Base-by-base conservation (phyloP, 192 early-diverging fungal species). In the Fimicolochytrium jonesii region DNA sequence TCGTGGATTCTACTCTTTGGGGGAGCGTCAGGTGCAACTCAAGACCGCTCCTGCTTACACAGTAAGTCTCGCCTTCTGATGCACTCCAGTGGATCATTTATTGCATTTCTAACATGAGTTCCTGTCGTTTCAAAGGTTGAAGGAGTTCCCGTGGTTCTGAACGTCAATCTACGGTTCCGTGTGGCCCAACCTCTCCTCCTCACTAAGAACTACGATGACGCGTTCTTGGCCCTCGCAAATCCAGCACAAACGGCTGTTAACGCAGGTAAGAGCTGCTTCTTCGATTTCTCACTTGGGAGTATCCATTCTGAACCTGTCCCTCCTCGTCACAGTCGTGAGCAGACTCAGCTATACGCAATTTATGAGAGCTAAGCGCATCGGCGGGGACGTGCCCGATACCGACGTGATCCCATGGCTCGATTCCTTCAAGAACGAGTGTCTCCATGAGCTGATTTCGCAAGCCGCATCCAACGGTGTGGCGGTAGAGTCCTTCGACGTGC, bases 171-270 rank as follows among this genome's bases (percentile, higher is more conserved):
- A 18, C 60, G 77, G n/a, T 78, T 74, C 68, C 44, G 68, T 29
- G 62, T 78, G 2, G 51, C 57, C n/a, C 71, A 77, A 51, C 75
- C 77, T 0, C 34, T 77, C 22, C 49, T 71, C 3, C 57, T 78
- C 26, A 73, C 77, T 2, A 34, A 41, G 3, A 70, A 68, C 54
- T 78, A 78, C 66, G 63, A 78, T 15, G 74, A 73, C 44, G 63
- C 77, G 4, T 73, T 78, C 51, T 36, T 23, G 48, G 77, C 77
- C 6, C 66, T 78, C 7, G 59, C 34, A 2, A 78, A 77, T 46
- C 77, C 77, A 0, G 72, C 77, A 15, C 77, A 78, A 52, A 74
- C 74, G 15, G 72, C 72, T 5, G 77, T 78, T 32, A 78, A 78
- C 43, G n/a, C n/a, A n/a, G n/a, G n/a, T n/a, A n/a, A n/a, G n/a